phyloP scores from a whole-genome alignment of 2,329 filamentous ascomycete genomes.

The Tolypocladium album region DNA sequence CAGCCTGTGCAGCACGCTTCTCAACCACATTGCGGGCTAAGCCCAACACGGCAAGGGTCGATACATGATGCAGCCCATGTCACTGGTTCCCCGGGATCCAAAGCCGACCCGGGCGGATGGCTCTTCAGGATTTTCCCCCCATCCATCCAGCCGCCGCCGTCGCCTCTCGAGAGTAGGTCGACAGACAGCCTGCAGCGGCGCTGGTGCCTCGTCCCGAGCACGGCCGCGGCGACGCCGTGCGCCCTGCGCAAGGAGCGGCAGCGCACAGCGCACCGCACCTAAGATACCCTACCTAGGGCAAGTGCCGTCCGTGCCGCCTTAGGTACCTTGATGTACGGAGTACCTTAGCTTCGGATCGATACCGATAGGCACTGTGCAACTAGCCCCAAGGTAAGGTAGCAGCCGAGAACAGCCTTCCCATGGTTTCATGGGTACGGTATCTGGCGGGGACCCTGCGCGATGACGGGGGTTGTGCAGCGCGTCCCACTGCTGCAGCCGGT shows the following conservation, averaged over 20 bases:
- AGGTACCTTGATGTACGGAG: too few species aligned
- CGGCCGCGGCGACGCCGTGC: too few species aligned
- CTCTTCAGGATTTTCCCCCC: neutral
- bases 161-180: too few species aligned
- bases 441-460: neutral
- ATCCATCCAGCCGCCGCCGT: neutral
- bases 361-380: neutral
- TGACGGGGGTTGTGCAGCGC: neutral
- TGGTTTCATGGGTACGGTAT: neutral
- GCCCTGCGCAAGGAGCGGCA: too few species aligned
- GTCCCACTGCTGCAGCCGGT: neutral
- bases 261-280: too few species aligned
- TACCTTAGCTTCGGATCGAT: neutral
- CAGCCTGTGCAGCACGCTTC: conserved; percentile 4
- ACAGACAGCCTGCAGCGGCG: too few species aligned
- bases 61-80: neutral
- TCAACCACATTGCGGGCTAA: conserved; percentile 13
- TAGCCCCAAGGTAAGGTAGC: neutral
- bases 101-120: neutral
- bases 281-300: too few species aligned
- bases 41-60: conserved; percentile 4
- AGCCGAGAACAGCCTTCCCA: neutral
- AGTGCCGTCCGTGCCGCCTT: too few species aligned
- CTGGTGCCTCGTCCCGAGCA: too few species aligned
- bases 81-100: neutral